Evolutionary conservation across 1,284 basidiomycete species (phyloP), one percentile per base, ranked within the genome.

Genomic region (Rhodotorula sp.): DNA sequence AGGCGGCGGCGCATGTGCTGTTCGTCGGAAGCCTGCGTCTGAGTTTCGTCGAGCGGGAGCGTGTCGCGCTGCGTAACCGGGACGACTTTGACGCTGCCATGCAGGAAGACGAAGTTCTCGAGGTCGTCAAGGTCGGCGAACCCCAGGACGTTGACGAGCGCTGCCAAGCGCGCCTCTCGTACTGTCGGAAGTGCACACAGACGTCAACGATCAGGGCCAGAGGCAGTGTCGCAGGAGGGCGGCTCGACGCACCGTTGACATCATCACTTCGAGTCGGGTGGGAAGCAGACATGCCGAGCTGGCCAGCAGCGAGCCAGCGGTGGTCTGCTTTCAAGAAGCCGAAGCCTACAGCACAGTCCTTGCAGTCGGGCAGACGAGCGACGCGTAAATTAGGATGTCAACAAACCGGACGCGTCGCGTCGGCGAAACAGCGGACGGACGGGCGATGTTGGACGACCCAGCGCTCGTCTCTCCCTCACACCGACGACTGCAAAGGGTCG

Each of bases 101-200:
- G 72, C 2, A 69, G 49, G 65, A 64, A 64, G 68, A 76, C 62
- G 26, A 65, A 74, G 48, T 73, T 69, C 48, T 76, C 74, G 63
- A 76, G 70, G 51, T 66, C 54, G 54, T 73, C 72, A 64, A 71
- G 69, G 1, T 70, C 65, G 63, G 65, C 26, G 56, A 69, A 68
- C 47, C 74, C 74, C 47, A 76, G 65, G n/a, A 67, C 65, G 39
- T 70, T 56, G 46, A 73, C 59, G 62, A 76, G 58, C 0, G 67
- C 60, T 18, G 52, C 46, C 12, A 73, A 54, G 26, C 69, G 68
- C 5, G 58, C 59, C n/a, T 64, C 58, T 4, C 61, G 64, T 7
- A 67, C 69, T 71, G 67, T 18, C 14, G 10, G 39, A 14, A 43
- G 39, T 43, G 10, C 39, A 43, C 39, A 43, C 39, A 43, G 39